phyloP scores from a whole-genome alignment of 192 early-diverging fungal species.

The Linnemannia zychae region DNA sequence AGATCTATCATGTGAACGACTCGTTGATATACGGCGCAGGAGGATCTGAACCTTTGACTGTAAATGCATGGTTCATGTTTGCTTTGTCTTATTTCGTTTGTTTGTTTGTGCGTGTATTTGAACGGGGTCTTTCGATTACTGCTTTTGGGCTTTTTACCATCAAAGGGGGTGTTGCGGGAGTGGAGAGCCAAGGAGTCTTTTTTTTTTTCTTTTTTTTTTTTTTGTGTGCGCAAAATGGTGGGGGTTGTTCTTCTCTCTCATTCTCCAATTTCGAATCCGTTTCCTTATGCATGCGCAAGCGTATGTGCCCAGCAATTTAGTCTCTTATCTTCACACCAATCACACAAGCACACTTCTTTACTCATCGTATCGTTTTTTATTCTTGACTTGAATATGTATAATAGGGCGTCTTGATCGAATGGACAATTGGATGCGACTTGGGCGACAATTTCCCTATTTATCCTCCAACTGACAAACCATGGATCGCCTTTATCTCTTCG shows the following conservation, averaged over 20 bases:
- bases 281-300: background rate
- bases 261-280: background rate
- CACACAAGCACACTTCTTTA: background rate
- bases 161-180: background rate
- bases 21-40: constrained; percentile 48
- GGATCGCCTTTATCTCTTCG: constrained; percentile 54
- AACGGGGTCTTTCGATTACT: background rate
- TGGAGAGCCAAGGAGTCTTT: no score
- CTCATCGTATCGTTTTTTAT: background rate
- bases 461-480: constrained; percentile 38
- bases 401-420: constrained; percentile 49
- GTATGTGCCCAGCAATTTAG: no score
- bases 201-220: background rate
- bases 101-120: background rate
- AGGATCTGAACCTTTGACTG: constrained; percentile 33
- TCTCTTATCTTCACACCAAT: background rate
- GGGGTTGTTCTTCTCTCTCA: background rate
- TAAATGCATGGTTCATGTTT: constrained; percentile 4
- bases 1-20: constrained; percentile 45
- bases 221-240: background rate
- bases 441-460: constrained; percentile 35
- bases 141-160: constrained; percentile 11
- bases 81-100: background rate
- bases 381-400: background rate
- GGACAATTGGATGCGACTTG: constrained; percentile 42